Percentiles rank a stretch among this genome's conserved stretches.
These are phyloP conservation scores for Heliophila coronopifolia DNA, from an alignment of 441 rosid species.

Conservation along the genomic window DNA sequence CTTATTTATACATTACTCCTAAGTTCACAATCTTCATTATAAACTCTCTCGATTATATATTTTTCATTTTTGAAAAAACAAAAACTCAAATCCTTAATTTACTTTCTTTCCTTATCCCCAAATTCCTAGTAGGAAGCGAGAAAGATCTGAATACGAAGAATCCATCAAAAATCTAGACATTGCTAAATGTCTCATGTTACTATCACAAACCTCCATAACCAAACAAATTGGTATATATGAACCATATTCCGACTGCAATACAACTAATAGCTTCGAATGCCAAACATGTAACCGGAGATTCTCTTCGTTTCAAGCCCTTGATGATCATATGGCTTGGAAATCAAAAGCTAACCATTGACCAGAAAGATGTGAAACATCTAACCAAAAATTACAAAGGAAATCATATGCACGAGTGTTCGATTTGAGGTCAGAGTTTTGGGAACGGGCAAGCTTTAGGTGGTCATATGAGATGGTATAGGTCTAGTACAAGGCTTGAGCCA, in stretches of 20 bases:
- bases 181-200: conserved; percentile 26
- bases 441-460: conserved; percentile 70
- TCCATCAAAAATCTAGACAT: conserved; percentile 27
- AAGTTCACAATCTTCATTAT: too few relatives aligned
- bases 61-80: too few relatives aligned
- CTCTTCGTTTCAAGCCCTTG: conserved; percentile 64
- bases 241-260: conserved; percentile 4
- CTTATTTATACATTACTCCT: too few relatives aligned
- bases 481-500: conserved; percentile 21
- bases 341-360: conserved; percentile 31
- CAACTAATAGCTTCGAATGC: conserved; percentile 43
- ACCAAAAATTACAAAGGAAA: conserved; percentile 27
- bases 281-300: conserved; percentile 54
- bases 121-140: conserved; percentile 29
- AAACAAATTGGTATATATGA: background rate
- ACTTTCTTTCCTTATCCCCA: too few relatives aligned
- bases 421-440: conserved; percentile 52
- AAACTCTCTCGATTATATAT: too few relatives aligned
- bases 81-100: too few relatives aligned
- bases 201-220: conserved; percentile 20
- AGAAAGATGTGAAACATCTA: conserved; percentile 16
- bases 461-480: conserved; percentile 61
- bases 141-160: conserved; percentile 22
- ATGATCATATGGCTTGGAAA: conserved; percentile 67
- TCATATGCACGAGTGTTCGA: conserved; percentile 45